Evolutionary conservation across 1,139 yeast species (phyloP), one percentile per base, ranked within the genome.

Genomic region (Kluyveromyces sp.): DNA sequence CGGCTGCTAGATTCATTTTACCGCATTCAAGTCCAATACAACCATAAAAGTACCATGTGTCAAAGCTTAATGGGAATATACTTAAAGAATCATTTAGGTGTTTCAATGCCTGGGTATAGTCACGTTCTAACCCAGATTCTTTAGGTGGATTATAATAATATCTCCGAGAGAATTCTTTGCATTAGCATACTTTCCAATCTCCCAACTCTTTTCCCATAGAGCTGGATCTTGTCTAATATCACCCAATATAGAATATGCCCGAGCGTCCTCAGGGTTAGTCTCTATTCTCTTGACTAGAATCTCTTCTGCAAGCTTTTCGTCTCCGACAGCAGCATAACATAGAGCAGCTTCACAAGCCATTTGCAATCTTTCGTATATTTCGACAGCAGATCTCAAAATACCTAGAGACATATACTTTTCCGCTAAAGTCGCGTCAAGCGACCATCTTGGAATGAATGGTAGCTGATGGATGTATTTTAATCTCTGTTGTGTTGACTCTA

Each of bases 41-140:
- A 4, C 98, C 97, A 59, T 90, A 90, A 57, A 89, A 78, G 63
- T 81, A 92, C 96, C 97, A 90, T 41, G 94, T 86, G 32, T 84
- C 86, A 57, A 77, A 79, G 56, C 77, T 80, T 48, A 88, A 70
- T n/a, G 97, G 95, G 59, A 83, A 83, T 21, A 79, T 79, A 27
- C 74, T 71, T 50, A 92, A 72, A 8, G 95, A 81, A 42, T 88
- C 95, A 56, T 78, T 77, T 70, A 89, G 75, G 60, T 89, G 87
- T 40, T 68, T 67, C 47, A 88, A 74, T 0, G 92, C 84, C 42
- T 69, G 58, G 7, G 65, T 73, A 15, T 82, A 56, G 54, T 88
- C 74, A 51, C 78, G 75, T 3, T 68, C 59, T 25, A 77, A 58
- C 0, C 83, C 84, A 7, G 81, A 68, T 3, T 64, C 63, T 21